phyloP scores from a whole-genome alignment of 1,284 basidiomycete genomes.

The Hortiboletus rubellus region DNA sequence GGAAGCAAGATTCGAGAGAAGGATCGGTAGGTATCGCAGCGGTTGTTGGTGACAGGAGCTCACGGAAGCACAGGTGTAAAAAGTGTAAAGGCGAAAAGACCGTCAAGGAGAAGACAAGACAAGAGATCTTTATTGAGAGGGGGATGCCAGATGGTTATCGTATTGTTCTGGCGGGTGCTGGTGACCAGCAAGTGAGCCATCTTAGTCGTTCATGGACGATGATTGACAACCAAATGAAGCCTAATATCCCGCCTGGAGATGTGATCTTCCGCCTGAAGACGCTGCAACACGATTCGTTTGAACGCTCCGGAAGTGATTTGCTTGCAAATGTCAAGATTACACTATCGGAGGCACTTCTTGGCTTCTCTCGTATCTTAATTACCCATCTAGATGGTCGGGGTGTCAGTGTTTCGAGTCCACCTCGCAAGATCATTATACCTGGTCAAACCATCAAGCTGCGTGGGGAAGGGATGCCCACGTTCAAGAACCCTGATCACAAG shows the following conservation, averaged over 20 bases:
- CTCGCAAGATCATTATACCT: constrained; percentile 74
- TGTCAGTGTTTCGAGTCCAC: constrained; percentile 69
- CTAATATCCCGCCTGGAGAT: constrained; percentile 80
- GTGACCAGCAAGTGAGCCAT: constrained; percentile 77
- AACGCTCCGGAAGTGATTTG: constrained; percentile 77
- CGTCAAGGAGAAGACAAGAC: constrained; percentile 83
- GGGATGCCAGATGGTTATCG: constrained; percentile 87
- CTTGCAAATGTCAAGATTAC: constrained; percentile 78
- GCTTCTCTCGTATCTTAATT: constrained; percentile 84
- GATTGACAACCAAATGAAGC: constrained; percentile 46
- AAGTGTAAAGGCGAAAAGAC: constrained; percentile 91
- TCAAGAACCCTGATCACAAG: constrained; percentile 64
- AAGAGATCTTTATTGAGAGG: constrained; percentile 83
- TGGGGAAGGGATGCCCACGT: constrained; percentile 85
- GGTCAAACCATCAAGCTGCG: constrained; percentile 72
- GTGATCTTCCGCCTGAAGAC: constrained; percentile 83
- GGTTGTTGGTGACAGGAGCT: constrained; percentile 1
- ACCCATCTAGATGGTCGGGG: constrained; percentile 91
- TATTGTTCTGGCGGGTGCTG: constrained; percentile 87
- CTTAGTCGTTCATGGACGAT: neutral
- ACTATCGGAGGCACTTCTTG: constrained; percentile 89
- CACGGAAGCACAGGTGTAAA: constrained; percentile 68
- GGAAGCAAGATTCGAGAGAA: constrained; percentile 87
- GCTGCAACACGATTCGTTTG: constrained; percentile 73
- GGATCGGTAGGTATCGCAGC: constrained; percentile 60